phyloP scores from a whole-genome alignment of 2,329 filamentous ascomycete genomes.

The Diaporthe nobilis region DNA sequence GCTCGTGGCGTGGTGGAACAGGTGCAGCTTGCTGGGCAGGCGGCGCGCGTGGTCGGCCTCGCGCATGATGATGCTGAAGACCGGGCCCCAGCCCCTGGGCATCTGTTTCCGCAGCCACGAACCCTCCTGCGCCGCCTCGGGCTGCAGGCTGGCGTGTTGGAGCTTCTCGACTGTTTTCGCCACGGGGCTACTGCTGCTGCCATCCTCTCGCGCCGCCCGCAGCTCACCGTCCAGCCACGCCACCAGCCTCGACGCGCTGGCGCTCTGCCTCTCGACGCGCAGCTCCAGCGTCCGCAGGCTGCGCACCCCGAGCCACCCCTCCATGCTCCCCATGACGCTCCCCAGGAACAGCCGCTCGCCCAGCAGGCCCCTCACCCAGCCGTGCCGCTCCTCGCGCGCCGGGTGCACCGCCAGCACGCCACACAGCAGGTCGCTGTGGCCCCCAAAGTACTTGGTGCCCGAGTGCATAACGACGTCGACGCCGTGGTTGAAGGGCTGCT shows the following conservation, averaged over 20 bases:
- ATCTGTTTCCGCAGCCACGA: conserved; percentile 89
- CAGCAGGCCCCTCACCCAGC: conserved; percentile 73
- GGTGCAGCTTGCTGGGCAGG: conserved; percentile 81
- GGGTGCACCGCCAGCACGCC: conserved; percentile 81
- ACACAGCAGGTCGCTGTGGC: conserved; percentile 93
- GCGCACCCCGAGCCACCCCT: conserved; percentile 92
- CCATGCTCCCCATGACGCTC: conserved; percentile 87
- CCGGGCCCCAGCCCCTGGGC: conserved; percentile 90
- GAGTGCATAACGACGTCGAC: conserved; percentile 93
- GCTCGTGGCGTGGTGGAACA: conserved; percentile 97
- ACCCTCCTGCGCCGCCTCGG: conserved; percentile 67
- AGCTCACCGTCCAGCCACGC: conserved; percentile 75
- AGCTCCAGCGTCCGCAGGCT: conserved; percentile 89
- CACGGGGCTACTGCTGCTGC: conserved; percentile 52
- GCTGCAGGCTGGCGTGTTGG: conserved; percentile 85
- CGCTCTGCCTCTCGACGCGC: conserved; percentile 82
- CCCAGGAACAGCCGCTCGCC: conserved; percentile 84
- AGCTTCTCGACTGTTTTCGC: conserved; percentile 71
- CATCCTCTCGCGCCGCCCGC: conserved; percentile 40
- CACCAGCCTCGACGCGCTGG: conserved; percentile 78
- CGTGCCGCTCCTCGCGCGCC: conserved; percentile 52
- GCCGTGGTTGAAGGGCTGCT: conserved; percentile 86
- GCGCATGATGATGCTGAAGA: conserved; percentile 82
- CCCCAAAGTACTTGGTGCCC: conserved; percentile 96
- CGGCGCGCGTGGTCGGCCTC: conserved; percentile 71